Percentiles rank a stretch among this genome's conserved stretches.
These are phyloP conservation scores for Fusarium dlaminii DNA, from an alignment of 2,329 filamentous ascomycete genomes.

Conservation along the genomic window DNA sequence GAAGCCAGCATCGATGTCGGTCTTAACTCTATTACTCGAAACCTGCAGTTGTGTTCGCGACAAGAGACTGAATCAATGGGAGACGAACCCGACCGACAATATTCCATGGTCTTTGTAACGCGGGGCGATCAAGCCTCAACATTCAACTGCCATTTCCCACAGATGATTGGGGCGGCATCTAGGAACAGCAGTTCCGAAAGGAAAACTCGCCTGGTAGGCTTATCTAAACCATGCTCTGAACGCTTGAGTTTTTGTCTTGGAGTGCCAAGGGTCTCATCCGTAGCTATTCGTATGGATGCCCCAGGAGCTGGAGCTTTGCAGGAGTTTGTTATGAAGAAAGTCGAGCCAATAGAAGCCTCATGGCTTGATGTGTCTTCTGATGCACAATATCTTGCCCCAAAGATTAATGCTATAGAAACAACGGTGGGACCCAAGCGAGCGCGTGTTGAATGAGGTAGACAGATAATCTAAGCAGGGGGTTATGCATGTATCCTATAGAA, in stretches of 20 bases:
- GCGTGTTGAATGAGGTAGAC: constrained; percentile 15
- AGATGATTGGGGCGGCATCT: constrained; percentile 63
- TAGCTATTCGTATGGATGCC: constrained; percentile 67
- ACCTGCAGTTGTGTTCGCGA: constrained; percentile 59
- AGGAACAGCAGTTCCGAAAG: constrained; percentile 49
- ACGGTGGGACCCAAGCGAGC: constrained; percentile 47
- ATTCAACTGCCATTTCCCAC: constrained; percentile 69
- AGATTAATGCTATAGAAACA: constrained; percentile 50
- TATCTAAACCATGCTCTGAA: constrained; percentile 68
- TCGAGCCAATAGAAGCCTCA: constrained; percentile 60
- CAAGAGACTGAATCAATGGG: not conserved
- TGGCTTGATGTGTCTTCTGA: constrained; percentile 57
- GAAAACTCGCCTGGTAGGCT: constrained; percentile 66
- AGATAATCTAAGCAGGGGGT: not conserved
- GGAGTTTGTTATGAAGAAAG: constrained; percentile 62
- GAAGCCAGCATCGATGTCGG: constrained; percentile 70
- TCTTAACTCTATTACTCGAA: constrained; percentile 69
- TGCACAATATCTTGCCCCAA: constrained; percentile 45
- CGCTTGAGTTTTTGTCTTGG: constrained; percentile 66
- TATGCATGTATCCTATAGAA: not conserved
- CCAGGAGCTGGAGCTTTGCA: constrained; percentile 66
- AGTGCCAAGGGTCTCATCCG: constrained; percentile 70
- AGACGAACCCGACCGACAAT: constrained; percentile 40
- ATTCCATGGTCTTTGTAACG: constrained; percentile 66
- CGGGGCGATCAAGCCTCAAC: constrained; percentile 65